These are phyloP conservation scores for Colletotrichum caudatum DNA, from an alignment of 2,329 filamentous ascomycete genomes.

Conservation along the genomic window DNA sequence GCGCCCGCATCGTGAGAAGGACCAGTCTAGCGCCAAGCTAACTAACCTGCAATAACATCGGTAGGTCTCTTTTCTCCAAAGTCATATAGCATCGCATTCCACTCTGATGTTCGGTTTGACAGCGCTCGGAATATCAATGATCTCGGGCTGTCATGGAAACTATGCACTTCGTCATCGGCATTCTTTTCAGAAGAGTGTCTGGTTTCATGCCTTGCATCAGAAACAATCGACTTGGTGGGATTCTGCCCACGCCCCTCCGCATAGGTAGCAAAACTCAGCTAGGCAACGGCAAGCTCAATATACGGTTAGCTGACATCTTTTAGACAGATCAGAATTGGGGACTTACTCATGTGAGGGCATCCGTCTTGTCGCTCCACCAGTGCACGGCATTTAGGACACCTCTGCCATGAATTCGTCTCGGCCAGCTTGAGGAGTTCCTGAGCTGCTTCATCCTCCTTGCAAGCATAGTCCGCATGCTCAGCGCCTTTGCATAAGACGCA, in stretches of 20 bases:
- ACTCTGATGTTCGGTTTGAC: background rate
- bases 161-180: background rate
- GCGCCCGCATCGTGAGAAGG: background rate
- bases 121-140: background rate
- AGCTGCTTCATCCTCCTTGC: constrained; percentile 57
- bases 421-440: constrained; percentile 58
- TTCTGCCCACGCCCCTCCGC: constrained; percentile 56
- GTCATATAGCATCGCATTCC: background rate
- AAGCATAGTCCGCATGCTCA: constrained; percentile 59
- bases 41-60: background rate
- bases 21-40: background rate
- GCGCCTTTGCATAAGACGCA: constrained; percentile 64
- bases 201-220: background rate
- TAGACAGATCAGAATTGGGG: no score
- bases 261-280: constrained; percentile 63
- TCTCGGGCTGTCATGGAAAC: background rate
- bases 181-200: background rate
- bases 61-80: background rate
- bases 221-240: constrained; percentile 45
- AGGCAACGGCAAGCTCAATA: constrained; percentile 58
- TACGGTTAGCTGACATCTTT: background rate
- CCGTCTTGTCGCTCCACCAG: constrained; percentile 64
- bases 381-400: constrained; percentile 59
- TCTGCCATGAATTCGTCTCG: constrained; percentile 61
- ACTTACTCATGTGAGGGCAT: constrained; percentile 70